Base-by-base conservation (phyloP, 352 stramenopile species). In the Globisporangium megalacanthum region DNA sequence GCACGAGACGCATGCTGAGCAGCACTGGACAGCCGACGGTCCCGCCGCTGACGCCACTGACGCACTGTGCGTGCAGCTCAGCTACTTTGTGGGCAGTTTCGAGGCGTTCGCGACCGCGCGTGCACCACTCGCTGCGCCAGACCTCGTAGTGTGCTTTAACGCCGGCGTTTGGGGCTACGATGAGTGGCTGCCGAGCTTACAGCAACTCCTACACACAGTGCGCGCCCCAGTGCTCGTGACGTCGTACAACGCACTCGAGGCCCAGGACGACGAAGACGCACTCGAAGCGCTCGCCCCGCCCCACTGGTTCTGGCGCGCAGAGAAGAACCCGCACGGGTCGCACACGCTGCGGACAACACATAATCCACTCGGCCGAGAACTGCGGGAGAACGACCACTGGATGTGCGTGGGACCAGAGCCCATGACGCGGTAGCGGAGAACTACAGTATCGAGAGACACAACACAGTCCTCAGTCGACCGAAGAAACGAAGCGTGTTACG, bases 111-210 rank as follows among this genome's bases (percentile, higher is more conserved):
- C 75, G 49, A 29, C 57, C 3, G 75, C 87, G 47, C 73, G 75
- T 41, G 47, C 56, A 11, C 35, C 56, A 48, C 90, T 87, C 62
- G 50, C 61, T 49, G 52, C 64, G 7, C 79, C 85, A 4, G 74
- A 90, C 53, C 66, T 92, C 6, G 72, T 75, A 1, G 77, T 91
- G 42, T 92, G 80, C 57, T 95, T 94, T 56, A 94, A 95, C 49
- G 86, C 86, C 14, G 86, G 86, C 5, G 79, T 95, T 29, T 95
- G 86, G 86, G 86, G 86, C 42, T 95, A 95, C 61, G 83, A 95
- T 60, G 72, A 92, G 59, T 95, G 86, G 86, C 54, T 89, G 9
- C 84, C 84, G 20, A 85, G 84, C 19, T 73, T 95, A 22, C 58
- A 60, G 49, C 60, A 87, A 42, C 75, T 94, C 52, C 69, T 93